Conservation (phyloP, 2,329 filamentous ascomycete species). For the Daldinia eschscholtzii region DNA sequence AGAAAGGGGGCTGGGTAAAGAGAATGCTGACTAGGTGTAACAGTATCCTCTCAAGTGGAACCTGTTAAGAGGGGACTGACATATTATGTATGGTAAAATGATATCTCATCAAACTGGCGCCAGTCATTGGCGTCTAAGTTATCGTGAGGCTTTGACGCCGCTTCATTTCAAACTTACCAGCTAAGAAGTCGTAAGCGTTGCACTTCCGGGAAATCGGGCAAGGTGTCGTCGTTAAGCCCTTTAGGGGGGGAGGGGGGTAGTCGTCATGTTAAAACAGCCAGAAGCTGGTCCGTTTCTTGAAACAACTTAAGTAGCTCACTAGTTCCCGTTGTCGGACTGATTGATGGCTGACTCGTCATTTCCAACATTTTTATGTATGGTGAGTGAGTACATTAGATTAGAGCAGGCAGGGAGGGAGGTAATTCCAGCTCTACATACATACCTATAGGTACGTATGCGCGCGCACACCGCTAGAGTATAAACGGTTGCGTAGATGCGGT, state of each 20-base stretch:
- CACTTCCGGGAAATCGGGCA: slow-evolving; percentile 20
- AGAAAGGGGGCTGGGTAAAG: slow-evolving; percentile 28
- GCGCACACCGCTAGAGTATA: slow-evolving; percentile 33
- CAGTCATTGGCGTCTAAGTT: slow-evolving; percentile 24
- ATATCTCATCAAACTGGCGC: slow-evolving; percentile 35
- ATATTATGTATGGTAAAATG: slow-evolving; percentile 21
- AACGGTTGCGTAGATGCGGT: slow-evolving; percentile 19
- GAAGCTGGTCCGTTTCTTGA: slow-evolving; percentile 20
- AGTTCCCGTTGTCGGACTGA: slow-evolving; percentile 36
- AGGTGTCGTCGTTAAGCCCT: slow-evolving; percentile 11
- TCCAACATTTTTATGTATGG: slow-evolving; percentile 12
- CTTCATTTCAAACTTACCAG: slow-evolving; percentile 30
- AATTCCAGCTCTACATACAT: slow-evolving; percentile 12
- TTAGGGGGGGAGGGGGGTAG: neutral
- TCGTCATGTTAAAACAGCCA: slow-evolving; percentile 19
- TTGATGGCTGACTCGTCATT: slow-evolving; percentile 33
- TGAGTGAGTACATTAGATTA: slow-evolving; percentile 19
- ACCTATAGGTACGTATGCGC: neutral
- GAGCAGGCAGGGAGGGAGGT: slow-evolving; percentile 7
- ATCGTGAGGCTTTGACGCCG: slow-evolving; percentile 38
- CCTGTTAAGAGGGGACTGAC: slow-evolving; percentile 30
- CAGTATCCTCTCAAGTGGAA: slow-evolving; percentile 41
- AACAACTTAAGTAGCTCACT: slow-evolving; percentile 31
- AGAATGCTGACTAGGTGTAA: slow-evolving; percentile 36
- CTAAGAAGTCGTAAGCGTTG: slow-evolving; percentile 31